Evolutionary conservation across 176 grass and related monocot genomes (phyloP).

Genomic region (Lolium rigidum): DNA sequence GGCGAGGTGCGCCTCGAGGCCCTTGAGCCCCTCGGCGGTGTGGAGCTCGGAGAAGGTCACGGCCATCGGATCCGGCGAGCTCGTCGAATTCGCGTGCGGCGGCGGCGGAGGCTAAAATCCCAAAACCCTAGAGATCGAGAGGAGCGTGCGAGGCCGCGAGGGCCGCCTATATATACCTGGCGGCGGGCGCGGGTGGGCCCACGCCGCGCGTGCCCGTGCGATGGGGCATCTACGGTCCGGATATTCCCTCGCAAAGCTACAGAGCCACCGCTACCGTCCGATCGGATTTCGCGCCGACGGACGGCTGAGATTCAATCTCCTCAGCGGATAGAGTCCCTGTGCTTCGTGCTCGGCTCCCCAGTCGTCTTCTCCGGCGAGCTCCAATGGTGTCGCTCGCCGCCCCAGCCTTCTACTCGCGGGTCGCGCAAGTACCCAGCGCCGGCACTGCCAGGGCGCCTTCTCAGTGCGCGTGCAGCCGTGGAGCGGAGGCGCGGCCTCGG

Average conservation of each 20-base stretch:
- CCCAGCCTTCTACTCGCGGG: slow-evolving; percentile 1
- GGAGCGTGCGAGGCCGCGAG: not conserved
- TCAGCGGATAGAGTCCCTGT: not conserved
- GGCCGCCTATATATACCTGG: slow-evolving; percentile 29
- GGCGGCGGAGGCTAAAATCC: slow-evolving; percentile 45
- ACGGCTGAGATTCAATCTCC: not conserved
- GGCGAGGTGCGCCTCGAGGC: slow-evolving; percentile 70
- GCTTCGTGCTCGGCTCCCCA: not conserved
- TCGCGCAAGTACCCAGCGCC: too few relatives aligned
- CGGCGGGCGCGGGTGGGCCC: not conserved
- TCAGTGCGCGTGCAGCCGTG: slow-evolving; percentile 34
- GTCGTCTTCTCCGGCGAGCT: slow-evolving; percentile 32
- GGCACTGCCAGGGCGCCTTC: not conserved
- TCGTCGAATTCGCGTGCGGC: slow-evolving; percentile 24
- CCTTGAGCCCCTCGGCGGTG: slow-evolving; percentile 64
- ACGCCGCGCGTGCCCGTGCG: slow-evolving; percentile 16
- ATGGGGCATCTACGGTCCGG: slow-evolving; percentile 47
- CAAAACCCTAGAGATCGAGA: slow-evolving; percentile 60
- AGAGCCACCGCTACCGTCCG: not conserved
- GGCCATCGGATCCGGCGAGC: slow-evolving; percentile 64
- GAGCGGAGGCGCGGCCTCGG: not conserved
- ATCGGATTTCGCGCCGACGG: not conserved
- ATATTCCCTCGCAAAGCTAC: slow-evolving; percentile 13
- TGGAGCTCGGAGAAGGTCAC: slow-evolving; percentile 81
- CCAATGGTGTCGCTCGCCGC: slow-evolving; percentile 42